Conservation (phyloP, 1,284 basidiomycete genomes). For the Puccinia horiana region DNA sequence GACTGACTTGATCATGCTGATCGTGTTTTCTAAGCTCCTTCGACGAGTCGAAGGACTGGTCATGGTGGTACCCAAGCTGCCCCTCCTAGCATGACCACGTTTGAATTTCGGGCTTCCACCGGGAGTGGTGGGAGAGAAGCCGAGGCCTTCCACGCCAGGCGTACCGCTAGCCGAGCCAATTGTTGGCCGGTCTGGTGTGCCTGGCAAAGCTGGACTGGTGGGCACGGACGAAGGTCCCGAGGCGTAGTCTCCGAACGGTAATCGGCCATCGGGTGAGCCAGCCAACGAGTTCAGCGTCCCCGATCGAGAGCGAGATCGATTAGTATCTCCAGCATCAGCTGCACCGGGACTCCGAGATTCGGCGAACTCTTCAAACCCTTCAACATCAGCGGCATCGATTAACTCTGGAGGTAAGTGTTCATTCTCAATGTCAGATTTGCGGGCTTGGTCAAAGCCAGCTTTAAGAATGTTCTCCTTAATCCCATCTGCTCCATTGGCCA, state of each 20-base stretch:
- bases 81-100: conserved; percentile 79
- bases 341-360: conserved; percentile 48
- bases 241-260: conserved; percentile 39
- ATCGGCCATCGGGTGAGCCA: conserved; percentile 33
- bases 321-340: conserved; percentile 44
- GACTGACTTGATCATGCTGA: conserved; percentile 76
- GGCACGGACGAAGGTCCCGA: conserved; percentile 19
- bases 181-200: conserved; percentile 28
- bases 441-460: conserved; percentile 86
- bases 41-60: conserved; percentile 90
- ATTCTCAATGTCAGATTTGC: conserved; percentile 98
- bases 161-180: conserved; percentile 25
- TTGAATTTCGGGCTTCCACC: conserved; percentile 62
- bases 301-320: conserved; percentile 37
- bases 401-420: conserved; percentile 93
- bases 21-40: conserved; percentile 91
- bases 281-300: conserved; percentile 41
- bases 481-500: conserved; percentile 87
- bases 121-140: conserved; percentile 41
- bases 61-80: conserved; percentile 92
- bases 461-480: conserved; percentile 85
- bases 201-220: conserved; percentile 34
- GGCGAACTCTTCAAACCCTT: conserved; percentile 53
- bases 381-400: conserved; percentile 73
- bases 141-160: conserved; percentile 25